Conservation (phyloP, 1,284 basidiomycete species). For the Malassezia pachydermatis region DNA sequence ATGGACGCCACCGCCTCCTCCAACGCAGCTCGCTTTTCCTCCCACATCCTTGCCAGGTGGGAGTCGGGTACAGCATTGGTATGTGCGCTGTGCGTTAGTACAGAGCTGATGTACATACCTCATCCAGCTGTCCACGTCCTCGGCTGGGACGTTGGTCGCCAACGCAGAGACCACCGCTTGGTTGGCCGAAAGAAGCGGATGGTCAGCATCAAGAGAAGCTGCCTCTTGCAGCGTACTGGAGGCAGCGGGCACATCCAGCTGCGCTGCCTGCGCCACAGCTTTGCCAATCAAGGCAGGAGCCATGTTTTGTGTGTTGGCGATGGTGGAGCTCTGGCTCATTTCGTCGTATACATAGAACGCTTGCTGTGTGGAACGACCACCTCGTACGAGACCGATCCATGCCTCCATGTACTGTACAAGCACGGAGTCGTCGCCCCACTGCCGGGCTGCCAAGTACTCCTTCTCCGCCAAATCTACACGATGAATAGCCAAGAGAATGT, state of each 20-base stretch:
- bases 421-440: conserved; percentile 43
- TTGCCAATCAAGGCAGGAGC: conserved; percentile 34
- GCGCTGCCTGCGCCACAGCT: conserved; percentile 33
- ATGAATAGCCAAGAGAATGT: conserved; percentile 43
- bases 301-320: conserved; percentile 21
- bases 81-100: too few species aligned
- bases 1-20: conserved; percentile 10
- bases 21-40: conserved; percentile 5
- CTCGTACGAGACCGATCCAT: conserved; percentile 38
- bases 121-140: too few species aligned
- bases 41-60: conserved; percentile 2
- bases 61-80: not conserved
- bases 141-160: not conserved
- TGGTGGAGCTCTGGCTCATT: conserved; percentile 34
- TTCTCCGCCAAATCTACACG: conserved; percentile 40
- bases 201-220: not conserved
- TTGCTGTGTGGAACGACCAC: conserved; percentile 41
- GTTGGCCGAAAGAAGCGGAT: conserved; percentile 1
- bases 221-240: conserved; percentile 29
- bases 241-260: conserved; percentile 22
- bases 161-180: conserved; percentile 7
- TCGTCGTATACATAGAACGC: conserved; percentile 48
- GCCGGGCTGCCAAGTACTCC: conserved; percentile 37
- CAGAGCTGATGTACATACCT: too few species aligned
- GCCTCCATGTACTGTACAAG: conserved; percentile 46